Conservation (phyloP, 257 asterid genomes). For the Solanum habrochaites region DNA sequence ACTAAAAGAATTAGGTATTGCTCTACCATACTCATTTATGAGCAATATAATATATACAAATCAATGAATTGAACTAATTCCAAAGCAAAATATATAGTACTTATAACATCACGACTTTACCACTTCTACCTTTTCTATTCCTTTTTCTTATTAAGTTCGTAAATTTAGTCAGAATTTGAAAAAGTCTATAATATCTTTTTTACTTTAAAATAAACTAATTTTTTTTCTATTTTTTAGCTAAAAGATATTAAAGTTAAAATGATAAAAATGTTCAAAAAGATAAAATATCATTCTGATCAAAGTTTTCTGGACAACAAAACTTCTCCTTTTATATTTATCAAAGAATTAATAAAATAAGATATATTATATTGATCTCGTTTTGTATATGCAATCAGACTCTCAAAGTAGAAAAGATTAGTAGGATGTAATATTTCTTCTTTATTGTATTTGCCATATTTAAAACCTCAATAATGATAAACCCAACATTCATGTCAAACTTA, state of each 20-base stretch:
- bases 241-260: too few species aligned
- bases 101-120: neutral
- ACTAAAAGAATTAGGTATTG: constrained; percentile 1
- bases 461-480: neutral
- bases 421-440: neutral
- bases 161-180: too few species aligned
- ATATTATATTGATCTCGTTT: neutral
- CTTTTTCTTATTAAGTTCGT: neutral
- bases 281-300: too few species aligned
- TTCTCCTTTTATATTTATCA: neutral
- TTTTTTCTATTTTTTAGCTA: too few species aligned
- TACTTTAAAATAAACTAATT: too few species aligned
- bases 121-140: neutral
- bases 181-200: too few species aligned
- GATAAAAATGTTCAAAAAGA: too few species aligned
- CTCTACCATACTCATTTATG: neutral
- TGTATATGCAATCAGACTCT: neutral
- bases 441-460: neutral
- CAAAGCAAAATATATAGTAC: neutral
- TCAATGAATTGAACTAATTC: neutral
- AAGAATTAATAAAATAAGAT: neutral
- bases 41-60: neutral
- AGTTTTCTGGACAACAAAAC: too few species aligned
- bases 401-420: neutral
- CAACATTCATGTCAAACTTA: neutral